phyloP scores from a whole-genome alignment of 768 basidiomycete species.

The Rhodocollybia butyracea region DNA sequence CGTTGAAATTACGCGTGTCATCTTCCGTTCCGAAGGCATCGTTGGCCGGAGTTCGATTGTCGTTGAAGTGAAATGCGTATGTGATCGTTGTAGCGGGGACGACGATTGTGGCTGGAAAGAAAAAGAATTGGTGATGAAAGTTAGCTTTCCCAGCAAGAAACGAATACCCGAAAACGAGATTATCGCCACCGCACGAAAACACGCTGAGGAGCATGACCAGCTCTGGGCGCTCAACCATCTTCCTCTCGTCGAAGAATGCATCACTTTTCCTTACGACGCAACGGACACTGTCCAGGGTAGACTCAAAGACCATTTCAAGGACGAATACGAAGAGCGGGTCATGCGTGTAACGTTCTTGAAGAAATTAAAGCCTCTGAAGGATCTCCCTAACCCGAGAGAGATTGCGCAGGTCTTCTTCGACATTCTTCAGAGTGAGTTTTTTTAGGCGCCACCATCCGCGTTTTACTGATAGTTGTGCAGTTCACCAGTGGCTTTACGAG shows the following conservation, averaged over 20 bases:
- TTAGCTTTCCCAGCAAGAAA: not conserved
- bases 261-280: not conserved
- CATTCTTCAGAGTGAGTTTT: not conserved
- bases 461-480: not conserved
- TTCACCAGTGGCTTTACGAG: constrained; percentile 7
- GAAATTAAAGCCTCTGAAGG: not conserved
- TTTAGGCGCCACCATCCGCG: not conserved
- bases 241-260: not conserved
- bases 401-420: not conserved
- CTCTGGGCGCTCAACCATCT: constrained; percentile 6
- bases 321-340: constrained; percentile 3
- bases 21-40: not conserved
- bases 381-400: not conserved
- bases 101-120: not conserved
- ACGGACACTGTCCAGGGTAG: not conserved
- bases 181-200: not conserved
- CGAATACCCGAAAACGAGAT: not conserved
- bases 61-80: not conserved
- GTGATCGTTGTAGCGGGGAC: not conserved
- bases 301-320: not conserved
- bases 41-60: not conserved
- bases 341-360: not conserved
- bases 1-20: not conserved
- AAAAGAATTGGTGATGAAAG: not conserved
- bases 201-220: not conserved